These are phyloP conservation scores for Coniferiporia weirii DNA, from an alignment of 1,284 basidiomycete species.

Conservation along the genomic window DNA sequence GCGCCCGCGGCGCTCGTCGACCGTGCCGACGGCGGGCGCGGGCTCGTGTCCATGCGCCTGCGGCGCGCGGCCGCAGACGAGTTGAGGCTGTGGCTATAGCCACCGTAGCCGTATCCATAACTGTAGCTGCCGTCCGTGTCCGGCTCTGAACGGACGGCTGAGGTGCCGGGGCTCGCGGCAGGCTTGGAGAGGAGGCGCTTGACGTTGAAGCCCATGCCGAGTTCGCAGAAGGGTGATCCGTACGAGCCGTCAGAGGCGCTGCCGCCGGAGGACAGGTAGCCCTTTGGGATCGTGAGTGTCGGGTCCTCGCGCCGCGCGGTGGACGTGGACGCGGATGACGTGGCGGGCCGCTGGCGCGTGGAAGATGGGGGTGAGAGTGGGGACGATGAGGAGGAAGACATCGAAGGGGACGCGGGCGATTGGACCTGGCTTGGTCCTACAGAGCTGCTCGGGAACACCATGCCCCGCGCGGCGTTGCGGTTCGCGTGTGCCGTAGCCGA, in stretches of 20 bases:
- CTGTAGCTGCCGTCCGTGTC: constrained; percentile 10
- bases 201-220: constrained; percentile 28
- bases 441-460: not conserved
- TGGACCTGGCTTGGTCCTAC: not conserved
- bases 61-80: not conserved
- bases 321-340: constrained; percentile 1
- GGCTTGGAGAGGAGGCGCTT: constrained; percentile 38
- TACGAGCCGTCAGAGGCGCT: constrained; percentile 13
- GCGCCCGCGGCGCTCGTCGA: not conserved
- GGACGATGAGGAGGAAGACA: constrained; percentile 5
- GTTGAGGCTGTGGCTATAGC: too few relatives aligned
- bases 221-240: constrained; percentile 4
- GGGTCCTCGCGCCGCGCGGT: not conserved
- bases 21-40: not conserved
- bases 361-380: not conserved
- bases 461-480: too few relatives aligned
- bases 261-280: constrained; percentile 4
- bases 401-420: not conserved
- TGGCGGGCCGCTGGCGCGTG: not conserved
- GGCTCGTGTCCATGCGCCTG: constrained; percentile 5
- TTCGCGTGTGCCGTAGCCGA: too few relatives aligned
- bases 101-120: too few relatives aligned
- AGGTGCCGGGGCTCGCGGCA: constrained; percentile 18
- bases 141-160: constrained; percentile 9
- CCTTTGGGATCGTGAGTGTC: not conserved